Conservation (phyloP, 257 asterid genomes). For the Solanum sejunctum region DNA sequence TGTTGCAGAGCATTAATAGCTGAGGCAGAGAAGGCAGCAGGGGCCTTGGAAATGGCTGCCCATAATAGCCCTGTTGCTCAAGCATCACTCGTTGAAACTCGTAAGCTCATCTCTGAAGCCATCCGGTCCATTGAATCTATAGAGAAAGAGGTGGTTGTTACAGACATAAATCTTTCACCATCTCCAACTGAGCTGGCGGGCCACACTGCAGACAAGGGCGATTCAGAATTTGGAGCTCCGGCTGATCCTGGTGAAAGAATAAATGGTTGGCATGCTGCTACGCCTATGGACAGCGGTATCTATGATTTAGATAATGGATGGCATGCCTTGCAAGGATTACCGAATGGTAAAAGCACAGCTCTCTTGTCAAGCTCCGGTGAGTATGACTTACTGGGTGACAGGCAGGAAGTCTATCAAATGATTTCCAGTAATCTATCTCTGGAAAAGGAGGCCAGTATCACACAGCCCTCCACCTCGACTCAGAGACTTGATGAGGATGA, state of each 20-base stretch:
- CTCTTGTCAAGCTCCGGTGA: constrained; percentile 4
- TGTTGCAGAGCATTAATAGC: constrained; percentile 62
- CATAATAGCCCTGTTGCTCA: constrained; percentile 51
- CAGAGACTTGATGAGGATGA: constrained; percentile 5
- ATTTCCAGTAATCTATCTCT: constrained; percentile 16
- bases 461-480: constrained; percentile 2
- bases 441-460: constrained; percentile 1
- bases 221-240: constrained; percentile 2
- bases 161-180: constrained; percentile 8
- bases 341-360: constrained; percentile 13
- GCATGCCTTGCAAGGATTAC: constrained; percentile 16
- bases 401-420: constrained; percentile 2
- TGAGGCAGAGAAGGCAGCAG: constrained; percentile 90
- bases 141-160: constrained; percentile 21
- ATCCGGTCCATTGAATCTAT: constrained; percentile 40
- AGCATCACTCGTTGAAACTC: constrained; percentile 59
- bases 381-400: constrained; percentile 10
- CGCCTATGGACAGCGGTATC: constrained; percentile 1
- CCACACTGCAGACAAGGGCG: constrained; percentile 1
- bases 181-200: constrained; percentile 1
- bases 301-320: constrained; percentile 11
- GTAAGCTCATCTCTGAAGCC: constrained; percentile 74
- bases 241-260: constrained; percentile 9
- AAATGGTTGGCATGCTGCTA: constrained; percentile 38
- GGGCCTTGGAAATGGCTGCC: constrained; percentile 66